These are phyloP conservation scores for Pyrenula aspistea DNA, from an alignment of 495 filamentous ascomycete genomes.

Conservation along the genomic window DNA sequence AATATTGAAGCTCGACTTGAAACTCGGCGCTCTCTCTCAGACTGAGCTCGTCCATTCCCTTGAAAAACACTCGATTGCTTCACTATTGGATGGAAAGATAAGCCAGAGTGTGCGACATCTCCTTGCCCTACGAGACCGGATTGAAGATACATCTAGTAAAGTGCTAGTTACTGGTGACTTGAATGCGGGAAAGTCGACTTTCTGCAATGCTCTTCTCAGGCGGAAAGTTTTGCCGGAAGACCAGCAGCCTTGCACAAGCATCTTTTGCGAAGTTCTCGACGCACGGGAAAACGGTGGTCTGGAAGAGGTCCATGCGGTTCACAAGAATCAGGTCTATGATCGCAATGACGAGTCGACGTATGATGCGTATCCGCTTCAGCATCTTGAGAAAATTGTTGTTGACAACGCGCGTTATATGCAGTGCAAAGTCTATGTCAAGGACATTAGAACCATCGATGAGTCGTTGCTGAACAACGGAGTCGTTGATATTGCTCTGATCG, in stretches of 20 bases:
- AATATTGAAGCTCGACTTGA: constrained; percentile 85
- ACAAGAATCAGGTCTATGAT: constrained; percentile 66
- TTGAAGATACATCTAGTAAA: constrained; percentile 96
- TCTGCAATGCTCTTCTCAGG: constrained; percentile 89
- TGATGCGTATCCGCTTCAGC: constrained; percentile 61
- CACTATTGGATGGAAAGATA: constrained; percentile 87
- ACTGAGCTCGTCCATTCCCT: constrained; percentile 92
- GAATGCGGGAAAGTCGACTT: constrained; percentile 96
- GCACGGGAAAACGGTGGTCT: constrained; percentile 77
- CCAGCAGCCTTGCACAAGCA: constrained; percentile 96
- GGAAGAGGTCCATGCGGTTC: constrained; percentile 93
- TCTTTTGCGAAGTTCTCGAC: constrained; percentile 96
- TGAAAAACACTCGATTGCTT: constrained; percentile 81
- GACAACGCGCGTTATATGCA: constrained; percentile 81
- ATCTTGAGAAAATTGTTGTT: constrained; percentile 79
- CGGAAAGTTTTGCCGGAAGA: constrained; percentile 92
- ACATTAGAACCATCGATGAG: constrained; percentile 81
- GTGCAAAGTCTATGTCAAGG: constrained; percentile 94
- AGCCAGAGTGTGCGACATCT: constrained; percentile 86
- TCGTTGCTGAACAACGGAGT: constrained; percentile 94
- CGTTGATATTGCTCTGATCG: constrained; percentile 94
- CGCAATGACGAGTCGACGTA: constrained; percentile 90
- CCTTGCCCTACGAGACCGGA: constrained; percentile 72
- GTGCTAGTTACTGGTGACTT: constrained; percentile 94
- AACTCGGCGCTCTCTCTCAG: constrained; percentile 74